These are phyloP conservation scores for Aspergillus sergii DNA, from an alignment of 2,329 filamentous ascomycete species.

Conservation along the genomic window DNA sequence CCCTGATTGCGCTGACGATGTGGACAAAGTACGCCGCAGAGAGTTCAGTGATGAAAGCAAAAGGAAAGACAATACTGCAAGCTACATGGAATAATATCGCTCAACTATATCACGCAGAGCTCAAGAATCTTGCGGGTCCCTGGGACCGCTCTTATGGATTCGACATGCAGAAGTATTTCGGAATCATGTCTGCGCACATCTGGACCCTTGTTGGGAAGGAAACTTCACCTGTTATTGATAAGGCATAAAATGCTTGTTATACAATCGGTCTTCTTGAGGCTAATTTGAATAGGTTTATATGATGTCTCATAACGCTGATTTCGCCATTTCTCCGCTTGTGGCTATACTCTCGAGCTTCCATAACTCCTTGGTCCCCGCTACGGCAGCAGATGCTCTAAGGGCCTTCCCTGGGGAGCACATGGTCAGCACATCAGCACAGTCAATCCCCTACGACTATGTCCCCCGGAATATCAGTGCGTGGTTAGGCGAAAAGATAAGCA, in stretches of 20 bases:
- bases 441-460: constrained; percentile 2
- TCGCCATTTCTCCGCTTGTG: constrained; percentile 3
- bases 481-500: constrained; percentile 2
- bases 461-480: constrained; percentile 1
- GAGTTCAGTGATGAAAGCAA: neutral
- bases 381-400: neutral
- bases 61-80: constrained; percentile 54
- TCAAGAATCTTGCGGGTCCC: constrained; percentile 65
- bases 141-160: constrained; percentile 67
- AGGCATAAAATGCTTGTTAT: neutral
- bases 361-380: neutral
- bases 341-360: constrained; percentile 3
- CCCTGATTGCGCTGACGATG: constrained; percentile 59
- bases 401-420: constrained; percentile 3
- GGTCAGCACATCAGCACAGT: neutral
- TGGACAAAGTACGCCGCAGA: constrained; percentile 54
- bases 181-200: constrained; percentile 50
- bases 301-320: constrained; percentile 9
- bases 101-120: constrained; percentile 21
- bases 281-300: neutral
- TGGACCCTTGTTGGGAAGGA: constrained; percentile 8
- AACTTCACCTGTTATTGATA: neutral
- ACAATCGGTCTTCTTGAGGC: neutral
- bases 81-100: constrained; percentile 58
- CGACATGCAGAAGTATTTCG: constrained; percentile 65